Conservation (phyloP, 768 basidiomycete species). For the Lactarius deliciosus region DNA sequence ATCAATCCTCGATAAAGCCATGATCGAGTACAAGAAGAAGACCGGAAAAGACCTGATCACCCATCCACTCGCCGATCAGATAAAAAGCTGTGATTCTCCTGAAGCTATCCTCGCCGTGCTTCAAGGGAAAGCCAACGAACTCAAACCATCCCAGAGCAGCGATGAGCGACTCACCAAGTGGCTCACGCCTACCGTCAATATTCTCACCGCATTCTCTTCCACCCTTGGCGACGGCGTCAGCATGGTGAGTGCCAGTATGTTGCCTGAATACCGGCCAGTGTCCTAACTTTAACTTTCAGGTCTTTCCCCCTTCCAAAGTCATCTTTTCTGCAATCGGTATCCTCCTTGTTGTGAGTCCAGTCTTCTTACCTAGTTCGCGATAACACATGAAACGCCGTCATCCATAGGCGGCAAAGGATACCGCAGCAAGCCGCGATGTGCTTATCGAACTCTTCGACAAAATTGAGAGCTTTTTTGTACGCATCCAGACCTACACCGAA, state of each 20-base stretch:
- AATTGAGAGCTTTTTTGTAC: too few relatives aligned
- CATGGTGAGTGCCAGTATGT: neutral
- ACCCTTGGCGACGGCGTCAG: neutral
- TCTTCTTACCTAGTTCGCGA: too few relatives aligned
- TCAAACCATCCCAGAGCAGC: neutral
- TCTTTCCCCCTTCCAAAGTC: too few relatives aligned
- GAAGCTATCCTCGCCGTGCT: conserved; percentile 1
- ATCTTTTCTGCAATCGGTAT: too few relatives aligned
- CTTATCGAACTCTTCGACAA: too few relatives aligned
- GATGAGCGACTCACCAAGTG: neutral
- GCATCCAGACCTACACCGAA: too few relatives aligned
- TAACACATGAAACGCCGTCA: too few relatives aligned
- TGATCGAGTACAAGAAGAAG: neutral
- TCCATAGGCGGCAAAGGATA: too few relatives aligned
- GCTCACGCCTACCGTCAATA: neutral
- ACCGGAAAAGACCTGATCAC: neutral
- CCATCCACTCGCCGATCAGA: neutral
- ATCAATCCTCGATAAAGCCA: neutral
- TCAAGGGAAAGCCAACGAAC: neutral
- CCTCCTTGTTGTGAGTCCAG: too few relatives aligned
- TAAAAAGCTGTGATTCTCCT: neutral
- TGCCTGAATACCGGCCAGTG: neutral
- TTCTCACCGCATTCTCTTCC: neutral
- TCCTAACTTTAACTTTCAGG: too few relatives aligned
- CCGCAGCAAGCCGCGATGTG: too few relatives aligned